Base-by-base conservation (phyloP, 192 early-diverging fungal genomes). In the Mortierella hygrophila region DNA sequence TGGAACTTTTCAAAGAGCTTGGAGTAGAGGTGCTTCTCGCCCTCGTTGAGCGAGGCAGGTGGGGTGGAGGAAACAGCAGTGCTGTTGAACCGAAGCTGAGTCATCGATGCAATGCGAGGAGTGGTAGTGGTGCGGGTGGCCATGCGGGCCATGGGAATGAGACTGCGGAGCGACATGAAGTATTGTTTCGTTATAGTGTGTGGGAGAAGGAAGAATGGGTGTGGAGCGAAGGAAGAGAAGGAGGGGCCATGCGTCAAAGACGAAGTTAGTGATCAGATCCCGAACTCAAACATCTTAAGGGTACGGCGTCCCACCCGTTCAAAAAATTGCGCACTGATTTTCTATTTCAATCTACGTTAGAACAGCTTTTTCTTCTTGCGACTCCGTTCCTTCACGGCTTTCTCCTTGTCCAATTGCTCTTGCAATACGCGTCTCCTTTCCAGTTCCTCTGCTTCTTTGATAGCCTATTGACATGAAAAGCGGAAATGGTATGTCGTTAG, bases 1-100 rank as follows among this genome's bases (percentile, higher is more conserved):
- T 89, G 72, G 26, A 98, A 92, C 86, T 91, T 91, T 52, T 90
- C 81, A 44, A 86, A 83, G 32, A 98, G 92, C 88, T 97, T 97
- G 68, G 94, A 84, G 90, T 93, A 93, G 76, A 98, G 91, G 60
- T 91, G 89, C 69, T 91, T 88, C 89, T 98, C 97, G 46, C 96
- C 96, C 21, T 88, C 89, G 40, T 87, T 90, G 42, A 91, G 76
- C 23, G 74, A 76, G 10, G 81, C 75, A 13, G 84, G 84, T 29
- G 84, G 84, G 21, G 72, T 81, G 6, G 84, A 55, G 18, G 84
- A 80, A 35, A 86, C 84, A 32, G 81, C 37, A 20, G 42, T 70
- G 52, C 29, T 85, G 78, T 80, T 85, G 70, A 79, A 46, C 7
- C 73, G 72, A 26, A 78, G 46, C 2, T 71, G 54, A 6, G 78